Evolutionary conservation across 2,329 filamentous ascomycete species (phyloP).

Genomic region (Sordariomycetes sp.): DNA sequence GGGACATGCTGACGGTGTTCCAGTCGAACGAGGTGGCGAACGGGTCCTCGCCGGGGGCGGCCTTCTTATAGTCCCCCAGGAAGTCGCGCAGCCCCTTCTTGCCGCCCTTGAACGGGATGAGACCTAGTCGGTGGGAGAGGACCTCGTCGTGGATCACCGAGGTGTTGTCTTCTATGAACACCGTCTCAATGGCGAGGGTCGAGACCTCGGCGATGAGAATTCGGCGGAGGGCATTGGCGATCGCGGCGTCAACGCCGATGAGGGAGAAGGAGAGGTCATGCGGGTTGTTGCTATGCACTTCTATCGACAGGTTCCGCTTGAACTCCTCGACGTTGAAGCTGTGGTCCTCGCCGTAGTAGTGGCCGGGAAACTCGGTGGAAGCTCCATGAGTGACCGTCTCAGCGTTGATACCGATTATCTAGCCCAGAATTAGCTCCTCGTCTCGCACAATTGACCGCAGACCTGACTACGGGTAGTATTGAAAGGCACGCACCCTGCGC

Average conservation of each 20-base stretch:
- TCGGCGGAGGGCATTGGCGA: conserved; percentile 94
- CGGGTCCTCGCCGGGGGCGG: conserved; percentile 48
- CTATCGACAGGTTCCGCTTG: conserved; percentile 55
- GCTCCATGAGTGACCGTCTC: conserved; percentile 86
- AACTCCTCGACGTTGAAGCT: conserved; percentile 70
- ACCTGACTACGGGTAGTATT: neutral
- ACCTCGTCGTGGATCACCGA: conserved; percentile 98
- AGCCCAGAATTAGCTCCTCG: conserved; percentile 3
- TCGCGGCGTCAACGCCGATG: conserved; percentile 79
- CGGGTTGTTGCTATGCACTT: conserved; percentile 75
- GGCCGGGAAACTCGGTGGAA: conserved; percentile 85
- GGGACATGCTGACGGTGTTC: conserved; percentile 74
- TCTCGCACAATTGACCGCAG: too few species aligned
- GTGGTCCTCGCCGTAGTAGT: conserved; percentile 81
- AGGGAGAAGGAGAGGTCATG: conserved; percentile 81
- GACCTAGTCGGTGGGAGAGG: conserved; percentile 76
- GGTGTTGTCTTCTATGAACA: conserved; percentile 93
- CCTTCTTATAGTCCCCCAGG: conserved; percentile 73
- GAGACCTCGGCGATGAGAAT: conserved; percentile 93
- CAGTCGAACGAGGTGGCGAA: conserved; percentile 58
- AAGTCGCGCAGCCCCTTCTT: conserved; percentile 65
- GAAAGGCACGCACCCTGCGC: conserved; percentile 40
- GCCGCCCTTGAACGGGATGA: conserved; percentile 79
- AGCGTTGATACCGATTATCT: conserved; percentile 79
- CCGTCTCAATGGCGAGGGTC: conserved; percentile 85